Conservation (phyloP, 768 basidiomycete genomes). For the Trametes cinnabarina region DNA sequence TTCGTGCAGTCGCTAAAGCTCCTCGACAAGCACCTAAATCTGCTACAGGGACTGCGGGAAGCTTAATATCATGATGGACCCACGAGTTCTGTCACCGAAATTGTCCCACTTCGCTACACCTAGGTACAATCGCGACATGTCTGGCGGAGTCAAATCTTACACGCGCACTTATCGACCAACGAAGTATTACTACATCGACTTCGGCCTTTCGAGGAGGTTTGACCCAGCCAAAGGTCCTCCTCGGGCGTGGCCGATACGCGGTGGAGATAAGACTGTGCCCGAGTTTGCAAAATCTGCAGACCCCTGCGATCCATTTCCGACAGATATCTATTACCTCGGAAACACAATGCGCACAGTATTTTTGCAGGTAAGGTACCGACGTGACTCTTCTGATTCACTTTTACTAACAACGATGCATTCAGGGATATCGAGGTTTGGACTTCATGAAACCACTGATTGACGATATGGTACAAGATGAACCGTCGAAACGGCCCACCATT, state of each 20-base stretch:
- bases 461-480: constrained; percentile 35
- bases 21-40: not conserved
- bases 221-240: constrained; percentile 28
- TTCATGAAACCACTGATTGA: constrained; percentile 32
- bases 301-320: constrained; percentile 33
- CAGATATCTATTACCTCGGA: constrained; percentile 36
- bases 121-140: constrained; percentile 21
- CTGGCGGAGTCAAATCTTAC: constrained; percentile 23
- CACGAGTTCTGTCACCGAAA: constrained; percentile 23
- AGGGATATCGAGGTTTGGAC: constrained; percentile 28
- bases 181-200: constrained; percentile 38
- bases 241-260: constrained; percentile 30
- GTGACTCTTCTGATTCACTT: not conserved
- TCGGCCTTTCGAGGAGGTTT: constrained; percentile 35
- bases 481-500: constrained; percentile 32
- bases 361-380: not conserved
- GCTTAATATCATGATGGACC: constrained; percentile 22
- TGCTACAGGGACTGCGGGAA: constrained; percentile 11
- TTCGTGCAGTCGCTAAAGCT: constrained; percentile 11
- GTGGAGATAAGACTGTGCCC: constrained; percentile 42
- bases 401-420: not conserved
- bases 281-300: constrained; percentile 26
- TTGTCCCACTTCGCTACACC: constrained; percentile 27
- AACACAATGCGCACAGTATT: constrained; percentile 27
- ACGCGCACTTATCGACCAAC: constrained; percentile 31